Conservation (phyloP, 192 early-diverging fungal genomes). For the Coemansia interrupta region DNA sequence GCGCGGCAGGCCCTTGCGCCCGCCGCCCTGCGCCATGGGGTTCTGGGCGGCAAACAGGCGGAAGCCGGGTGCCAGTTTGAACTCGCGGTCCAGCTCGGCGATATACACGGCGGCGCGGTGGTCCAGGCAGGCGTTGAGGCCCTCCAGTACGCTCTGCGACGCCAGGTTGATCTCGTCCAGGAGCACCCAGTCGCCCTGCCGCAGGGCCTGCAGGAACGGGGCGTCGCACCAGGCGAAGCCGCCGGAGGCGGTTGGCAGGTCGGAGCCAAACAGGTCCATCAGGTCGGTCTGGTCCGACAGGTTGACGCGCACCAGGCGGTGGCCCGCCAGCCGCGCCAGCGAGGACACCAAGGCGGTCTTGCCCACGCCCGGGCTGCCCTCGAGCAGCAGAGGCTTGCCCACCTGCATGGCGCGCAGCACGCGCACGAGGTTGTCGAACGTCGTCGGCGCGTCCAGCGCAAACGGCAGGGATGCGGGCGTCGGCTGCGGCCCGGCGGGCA, state of each 20-base stretch:
- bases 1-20: constrained; percentile 94
- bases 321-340: constrained; percentile 76
- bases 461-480: constrained; percentile 58
- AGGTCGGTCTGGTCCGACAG: constrained; percentile 97
- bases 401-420: constrained; percentile 89
- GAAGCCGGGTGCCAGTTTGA: constrained; percentile 76
- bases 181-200: constrained; percentile 93
- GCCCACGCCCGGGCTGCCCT: constrained; percentile 97
- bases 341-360: constrained; percentile 88
- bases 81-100: constrained; percentile 88
- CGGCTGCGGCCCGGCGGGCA: constrained; percentile 58
- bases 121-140: constrained; percentile 97
- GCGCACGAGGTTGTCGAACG: constrained; percentile 77
- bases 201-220: constrained; percentile 94
- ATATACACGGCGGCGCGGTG: constrained; percentile 95
- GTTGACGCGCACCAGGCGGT: constrained; percentile 90
- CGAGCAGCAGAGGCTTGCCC: constrained; percentile 85
- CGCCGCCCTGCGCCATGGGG: constrained; percentile 93
- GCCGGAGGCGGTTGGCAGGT: constrained; percentile 81
- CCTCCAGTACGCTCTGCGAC: constrained; percentile 97
- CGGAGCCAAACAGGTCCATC: constrained; percentile 97
- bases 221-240: constrained; percentile 96
- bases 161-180: constrained; percentile 97
- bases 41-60: constrained; percentile 97
- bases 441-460: constrained; percentile 87